Evolutionary conservation across 768 basidiomycete genomes (phyloP), one percentile per base, ranked within the genome.

Genomic region (Jaapia argillacea): DNA sequence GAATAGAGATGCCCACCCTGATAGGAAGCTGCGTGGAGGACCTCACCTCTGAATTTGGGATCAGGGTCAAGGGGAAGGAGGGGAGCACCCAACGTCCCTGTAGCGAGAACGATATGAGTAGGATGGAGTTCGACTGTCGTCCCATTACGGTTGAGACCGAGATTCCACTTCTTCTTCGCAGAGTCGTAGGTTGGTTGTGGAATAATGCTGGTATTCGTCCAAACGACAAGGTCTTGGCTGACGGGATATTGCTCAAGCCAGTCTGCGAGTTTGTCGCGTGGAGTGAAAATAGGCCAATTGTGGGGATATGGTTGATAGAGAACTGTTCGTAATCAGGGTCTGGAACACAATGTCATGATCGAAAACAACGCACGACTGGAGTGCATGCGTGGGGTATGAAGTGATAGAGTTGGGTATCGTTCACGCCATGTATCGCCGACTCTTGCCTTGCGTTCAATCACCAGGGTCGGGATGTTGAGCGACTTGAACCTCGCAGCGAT

Each of bases 351-450:
- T 38, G 24, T 37, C 37, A 28, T 10, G 5, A 37, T 37, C 39
- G 35, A 41, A 13, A 22, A 44, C 45, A n/a, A n/a, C n/a, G n/a
- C n/a, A n/a, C n/a, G n/a, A n/a, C n/a, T n/a, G n/a, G n/a, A n/a
- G n/a, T n/a, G n/a, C n/a, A n/a, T n/a, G n/a, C n/a, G n/a, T n/a
- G n/a, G n/a, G n/a, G n/a, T 21, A 38, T 22, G 37, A 38, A 38
- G 37, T 7, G 10, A 10, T 38, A 10, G 37, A 38, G 37, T 21
- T 7, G 12, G 10, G 37, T 38, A 38, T 22, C 71, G 60, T 23
- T 61, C 55, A 14, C 69, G 41, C 71, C 70, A 72, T 14, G 53
- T 58, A 46, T 70, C 69, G 2, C 71, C 71, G 7, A 71, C 52
- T 0, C 61, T 52, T 2, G 46, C 42, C 27, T 54, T 52, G 7